Evolutionary conservation across 805 yeast genomes (phyloP).

Genomic region (Ogataea henricii): DNA sequence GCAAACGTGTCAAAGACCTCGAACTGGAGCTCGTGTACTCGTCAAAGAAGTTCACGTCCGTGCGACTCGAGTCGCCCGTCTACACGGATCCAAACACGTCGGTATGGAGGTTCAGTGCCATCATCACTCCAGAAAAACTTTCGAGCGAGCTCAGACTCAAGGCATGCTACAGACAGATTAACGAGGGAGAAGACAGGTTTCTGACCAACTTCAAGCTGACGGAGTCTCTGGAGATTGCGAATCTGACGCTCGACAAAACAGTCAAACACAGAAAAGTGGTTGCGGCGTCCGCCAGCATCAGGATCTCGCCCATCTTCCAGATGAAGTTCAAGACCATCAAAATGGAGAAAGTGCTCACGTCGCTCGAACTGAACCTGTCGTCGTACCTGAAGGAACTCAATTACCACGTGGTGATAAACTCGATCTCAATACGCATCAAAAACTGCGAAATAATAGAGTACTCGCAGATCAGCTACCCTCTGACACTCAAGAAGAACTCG

Average conservation of each 20-base stretch:
- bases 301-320: conserved; percentile 30
- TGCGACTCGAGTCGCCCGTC: conserved; percentile 8
- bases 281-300: conserved; percentile 11
- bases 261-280: conserved; percentile 11
- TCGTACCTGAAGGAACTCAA: conserved; percentile 16
- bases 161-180: conserved; percentile 20
- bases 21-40: conserved; percentile 17
- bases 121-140: conserved; percentile 23
- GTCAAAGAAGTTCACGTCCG: conserved; percentile 7
- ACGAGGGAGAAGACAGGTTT: conserved; percentile 3
- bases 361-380: conserved; percentile 28
- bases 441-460: conserved; percentile 29
- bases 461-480: conserved; percentile 31
- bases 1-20: not conserved
- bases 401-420: conserved; percentile 15
- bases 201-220: conserved; percentile 12
- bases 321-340: conserved; percentile 31
- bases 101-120: conserved; percentile 22
- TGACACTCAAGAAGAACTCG: conserved; percentile 26
- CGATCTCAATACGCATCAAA: conserved; percentile 21
- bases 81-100: not conserved
- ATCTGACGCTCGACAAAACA: conserved; percentile 7
- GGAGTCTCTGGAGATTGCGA: conserved; percentile 17
- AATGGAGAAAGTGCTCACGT: conserved; percentile 30
- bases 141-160: conserved; percentile 18